phyloP scores from a whole-genome alignment of 257 asterid genomes.

The Fraxinus pennsylvanica region DNA sequence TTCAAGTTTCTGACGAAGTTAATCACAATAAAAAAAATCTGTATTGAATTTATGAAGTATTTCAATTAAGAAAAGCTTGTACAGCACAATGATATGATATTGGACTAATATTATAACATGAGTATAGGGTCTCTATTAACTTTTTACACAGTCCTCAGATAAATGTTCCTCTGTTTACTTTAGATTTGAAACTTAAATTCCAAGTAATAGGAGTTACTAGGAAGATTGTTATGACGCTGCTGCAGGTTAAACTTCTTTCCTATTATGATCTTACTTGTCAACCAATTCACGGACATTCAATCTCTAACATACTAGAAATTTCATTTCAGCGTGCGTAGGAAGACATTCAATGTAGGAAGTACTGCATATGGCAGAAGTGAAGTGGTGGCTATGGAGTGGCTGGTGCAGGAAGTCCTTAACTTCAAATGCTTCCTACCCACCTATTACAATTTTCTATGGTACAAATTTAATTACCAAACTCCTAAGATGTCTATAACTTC shows the following conservation, averaged over 20 bases:
- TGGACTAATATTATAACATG: neutral
- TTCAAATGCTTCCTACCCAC: conserved; percentile 92
- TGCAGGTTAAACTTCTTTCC: neutral
- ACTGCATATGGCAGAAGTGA: conserved; percentile 62
- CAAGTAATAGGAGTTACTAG: neutral
- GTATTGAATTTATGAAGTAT: neutral
- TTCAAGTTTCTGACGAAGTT: neutral
- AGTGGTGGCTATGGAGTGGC: conserved; percentile 99
- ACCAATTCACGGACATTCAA: neutral
- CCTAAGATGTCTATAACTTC: neutral
- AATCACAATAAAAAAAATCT: neutral
- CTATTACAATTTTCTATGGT: conserved; percentile 84
- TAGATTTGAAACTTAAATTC: neutral
- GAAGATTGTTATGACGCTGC: neutral
- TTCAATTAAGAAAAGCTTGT: neutral
- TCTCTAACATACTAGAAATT: conserved; percentile 11
- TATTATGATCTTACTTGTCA: neutral
- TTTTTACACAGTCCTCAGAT: neutral
- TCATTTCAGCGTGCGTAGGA: conserved; percentile 53
- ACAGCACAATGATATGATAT: neutral
- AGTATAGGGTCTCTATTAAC: neutral
- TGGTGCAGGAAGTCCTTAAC: conserved; percentile 86
- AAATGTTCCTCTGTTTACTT: neutral
- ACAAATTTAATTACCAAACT: conserved; percentile 19
- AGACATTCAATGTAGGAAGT: conserved; percentile 60